A percentile compares a stretch with the other conserved stretches of the same genome.
phyloP scores from a whole-genome alignment of 106 monocot genomes.

The Cymbidium sinense region DNA sequence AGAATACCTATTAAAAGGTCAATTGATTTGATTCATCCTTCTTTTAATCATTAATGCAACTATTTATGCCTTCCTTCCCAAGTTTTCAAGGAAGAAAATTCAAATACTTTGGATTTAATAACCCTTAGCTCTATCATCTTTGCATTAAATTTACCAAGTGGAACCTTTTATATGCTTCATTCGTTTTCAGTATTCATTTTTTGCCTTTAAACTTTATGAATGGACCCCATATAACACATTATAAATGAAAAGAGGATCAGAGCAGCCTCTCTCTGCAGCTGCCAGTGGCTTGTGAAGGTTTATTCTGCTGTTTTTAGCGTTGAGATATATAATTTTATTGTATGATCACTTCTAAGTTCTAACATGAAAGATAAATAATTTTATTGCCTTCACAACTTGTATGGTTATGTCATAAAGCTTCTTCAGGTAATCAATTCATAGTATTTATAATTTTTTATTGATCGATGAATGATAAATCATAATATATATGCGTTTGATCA shows the following conservation, averaged over 20 bases:
- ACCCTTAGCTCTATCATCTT: not conserved
- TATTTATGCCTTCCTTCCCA: not conserved
- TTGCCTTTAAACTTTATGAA: not conserved
- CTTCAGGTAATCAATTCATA: too few species aligned
- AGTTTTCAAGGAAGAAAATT: constrained; percentile 1
- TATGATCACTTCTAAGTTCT: too few species aligned
- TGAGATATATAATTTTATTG: too few species aligned
- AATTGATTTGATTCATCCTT: too few species aligned
- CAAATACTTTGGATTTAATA: not conserved
- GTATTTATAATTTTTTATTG: too few species aligned
- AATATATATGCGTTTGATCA: too few species aligned
- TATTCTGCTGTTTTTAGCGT: not conserved
- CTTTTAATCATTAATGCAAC: not conserved
- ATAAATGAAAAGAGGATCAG: not conserved
- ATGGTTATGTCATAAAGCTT: too few species aligned
- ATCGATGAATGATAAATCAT: too few species aligned
- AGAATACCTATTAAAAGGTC: not conserved
- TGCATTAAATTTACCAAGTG: not conserved
- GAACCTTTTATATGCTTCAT: not conserved
- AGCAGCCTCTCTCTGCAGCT: not conserved
- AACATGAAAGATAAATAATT: too few species aligned
- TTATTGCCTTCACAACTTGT: too few species aligned
- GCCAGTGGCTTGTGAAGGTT: not conserved
- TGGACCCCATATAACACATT: too few species aligned
- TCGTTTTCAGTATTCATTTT: not conserved